phyloP scores from a whole-genome alignment of 805 yeast genomes.

The Metschnikowia lachancei region DNA sequence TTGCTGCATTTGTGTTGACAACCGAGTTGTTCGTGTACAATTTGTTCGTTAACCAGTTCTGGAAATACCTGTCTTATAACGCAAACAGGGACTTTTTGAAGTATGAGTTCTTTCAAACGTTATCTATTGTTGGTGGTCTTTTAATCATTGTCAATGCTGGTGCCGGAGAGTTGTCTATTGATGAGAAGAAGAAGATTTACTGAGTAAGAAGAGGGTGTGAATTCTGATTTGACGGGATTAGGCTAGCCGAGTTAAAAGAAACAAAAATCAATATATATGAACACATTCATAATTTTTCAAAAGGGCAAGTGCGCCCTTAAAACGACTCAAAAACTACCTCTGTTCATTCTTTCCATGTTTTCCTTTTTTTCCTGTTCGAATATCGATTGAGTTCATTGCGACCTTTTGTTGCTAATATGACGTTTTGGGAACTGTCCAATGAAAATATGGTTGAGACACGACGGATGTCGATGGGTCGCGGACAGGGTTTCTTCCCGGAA shows the following conservation, averaged over 20 bases:
- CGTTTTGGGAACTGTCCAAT: too few relatives aligned
- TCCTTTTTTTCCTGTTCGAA: not conserved
- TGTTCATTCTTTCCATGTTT: not conserved
- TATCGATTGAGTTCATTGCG: too few relatives aligned
- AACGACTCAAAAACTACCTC: too few relatives aligned
- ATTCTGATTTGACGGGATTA: not conserved
- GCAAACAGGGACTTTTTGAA: conserved; percentile 83
- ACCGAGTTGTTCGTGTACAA: conserved; percentile 73
- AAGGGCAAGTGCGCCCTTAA: too few relatives aligned
- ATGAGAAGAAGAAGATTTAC: conserved; percentile 92
- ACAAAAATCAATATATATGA: not conserved
- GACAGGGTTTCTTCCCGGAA: too few relatives aligned
- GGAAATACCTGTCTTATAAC: conserved; percentile 70
- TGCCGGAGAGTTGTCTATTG: conserved; percentile 90
- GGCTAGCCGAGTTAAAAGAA: not conserved
- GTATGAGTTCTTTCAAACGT: conserved; percentile 92
- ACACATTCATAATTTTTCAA: not conserved
- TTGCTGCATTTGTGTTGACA: conserved; percentile 73
- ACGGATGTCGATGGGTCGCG: too few relatives aligned
- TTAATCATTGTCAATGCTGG: conserved; percentile 90
- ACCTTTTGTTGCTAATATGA: too few relatives aligned
- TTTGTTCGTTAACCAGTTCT: conserved; percentile 78
- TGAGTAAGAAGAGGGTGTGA: conserved; percentile 25
- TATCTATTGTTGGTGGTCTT: conserved; percentile 93
- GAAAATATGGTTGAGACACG: too few relatives aligned